Percentiles rank a stretch among this genome's conserved stretches.
Conservation (phyloP, 164 flowering plant species). For the Umbellularia californica region DNA sequence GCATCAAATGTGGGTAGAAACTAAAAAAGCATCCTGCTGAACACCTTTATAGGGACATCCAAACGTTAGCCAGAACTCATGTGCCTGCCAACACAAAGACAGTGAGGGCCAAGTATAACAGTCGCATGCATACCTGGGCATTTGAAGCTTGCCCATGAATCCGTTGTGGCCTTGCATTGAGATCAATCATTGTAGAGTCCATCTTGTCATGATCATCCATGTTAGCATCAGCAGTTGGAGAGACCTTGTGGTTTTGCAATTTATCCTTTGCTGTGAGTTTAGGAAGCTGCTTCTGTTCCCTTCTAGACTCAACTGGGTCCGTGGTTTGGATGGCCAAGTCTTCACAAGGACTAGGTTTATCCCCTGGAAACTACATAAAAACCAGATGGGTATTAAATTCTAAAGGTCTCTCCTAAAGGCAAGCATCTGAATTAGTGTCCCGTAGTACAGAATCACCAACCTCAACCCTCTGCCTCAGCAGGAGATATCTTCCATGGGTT, state of each 20-base stretch:
- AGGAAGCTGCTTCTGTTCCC: slow-evolving; percentile 34
- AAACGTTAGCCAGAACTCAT: not conserved
- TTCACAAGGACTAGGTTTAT: slow-evolving; percentile 48
- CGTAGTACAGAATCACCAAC: slow-evolving; percentile 36
- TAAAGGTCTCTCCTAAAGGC: not conserved
- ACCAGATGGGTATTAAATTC: not conserved
- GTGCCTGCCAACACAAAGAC: not conserved
- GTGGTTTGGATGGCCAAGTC: slow-evolving; percentile 36
- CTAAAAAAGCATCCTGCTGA: not conserved
- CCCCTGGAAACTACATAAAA: slow-evolving; percentile 77
- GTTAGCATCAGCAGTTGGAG: slow-evolving; percentile 30
- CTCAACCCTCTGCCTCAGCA: slow-evolving; percentile 88
- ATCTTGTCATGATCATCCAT: slow-evolving; percentile 31
- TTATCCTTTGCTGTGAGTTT: slow-evolving; percentile 34
- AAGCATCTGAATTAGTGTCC: slow-evolving; percentile 1
- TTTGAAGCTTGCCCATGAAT: slow-evolving; percentile 52
- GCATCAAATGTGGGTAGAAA: no score
- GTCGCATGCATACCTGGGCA: slow-evolving; percentile 43
- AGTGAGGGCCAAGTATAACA: not conserved
- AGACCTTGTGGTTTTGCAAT: slow-evolving; percentile 36
- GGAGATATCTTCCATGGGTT: slow-evolving; percentile 84
- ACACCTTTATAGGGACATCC: not conserved
- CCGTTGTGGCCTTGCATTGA: slow-evolving; percentile 61
- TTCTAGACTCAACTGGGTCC: slow-evolving; percentile 33
- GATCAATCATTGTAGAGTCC: slow-evolving; percentile 65